Evolutionary conservation across 192 early-diverging fungal genomes (phyloP).

Genomic region (Paraglomus brasilianum): DNA sequence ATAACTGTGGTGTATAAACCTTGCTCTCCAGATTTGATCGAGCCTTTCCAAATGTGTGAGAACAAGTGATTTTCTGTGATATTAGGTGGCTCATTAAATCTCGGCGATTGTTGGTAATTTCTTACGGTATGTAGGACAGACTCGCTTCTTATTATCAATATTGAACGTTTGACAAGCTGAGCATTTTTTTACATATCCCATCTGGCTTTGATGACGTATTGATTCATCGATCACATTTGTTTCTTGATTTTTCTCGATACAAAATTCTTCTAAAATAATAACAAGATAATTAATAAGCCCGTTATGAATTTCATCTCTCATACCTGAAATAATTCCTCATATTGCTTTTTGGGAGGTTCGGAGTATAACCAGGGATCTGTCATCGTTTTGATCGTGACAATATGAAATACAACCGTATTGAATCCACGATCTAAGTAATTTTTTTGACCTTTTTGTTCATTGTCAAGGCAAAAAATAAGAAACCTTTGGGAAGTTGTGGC

Average conservation of each 20-base stretch:
- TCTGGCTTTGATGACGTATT: neutral
- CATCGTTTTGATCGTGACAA: neutral
- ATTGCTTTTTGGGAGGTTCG: neutral
- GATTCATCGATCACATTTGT: constrained; percentile 18
- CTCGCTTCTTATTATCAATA: constrained; percentile 20
- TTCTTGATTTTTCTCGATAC: constrained; percentile 24
- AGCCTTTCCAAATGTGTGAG: neutral
- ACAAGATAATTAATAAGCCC: constrained; percentile 23
- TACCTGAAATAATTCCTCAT: constrained; percentile 22
- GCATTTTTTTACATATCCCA: constrained; percentile 21
- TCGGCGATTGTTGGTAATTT: constrained; percentile 4
- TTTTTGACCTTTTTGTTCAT: neutral
- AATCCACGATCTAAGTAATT: constrained; percentile 1
- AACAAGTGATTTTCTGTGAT: too few relatives aligned
- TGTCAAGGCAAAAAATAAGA: constrained; percentile 18
- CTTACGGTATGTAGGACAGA: neutral
- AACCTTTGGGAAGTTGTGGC: constrained; percentile 19
- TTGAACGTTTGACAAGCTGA: neutral
- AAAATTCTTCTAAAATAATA: constrained; percentile 13
- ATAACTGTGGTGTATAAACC: constrained; percentile 15
- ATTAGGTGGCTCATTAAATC: neutral
- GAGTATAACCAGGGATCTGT: neutral
- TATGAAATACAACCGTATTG: neutral
- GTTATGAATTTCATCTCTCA: constrained; percentile 9
- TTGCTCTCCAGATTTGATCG: neutral